phyloP scores from a whole-genome alignment of 1,284 basidiomycete genomes.

The Termitomyces sp. region DNA sequence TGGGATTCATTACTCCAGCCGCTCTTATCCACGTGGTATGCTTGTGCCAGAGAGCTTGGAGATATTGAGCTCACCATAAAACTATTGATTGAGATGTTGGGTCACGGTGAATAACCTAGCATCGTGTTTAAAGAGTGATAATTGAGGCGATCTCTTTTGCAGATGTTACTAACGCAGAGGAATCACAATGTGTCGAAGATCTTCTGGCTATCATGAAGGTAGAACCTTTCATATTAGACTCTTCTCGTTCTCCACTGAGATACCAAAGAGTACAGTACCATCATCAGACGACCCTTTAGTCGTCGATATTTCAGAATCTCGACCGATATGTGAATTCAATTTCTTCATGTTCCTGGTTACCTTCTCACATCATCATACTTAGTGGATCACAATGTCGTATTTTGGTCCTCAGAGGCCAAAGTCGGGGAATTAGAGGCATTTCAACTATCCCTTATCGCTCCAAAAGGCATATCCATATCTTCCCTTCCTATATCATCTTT shows the following conservation, averaged over 20 bases:
- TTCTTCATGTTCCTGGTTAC: slow-evolving; percentile 5
- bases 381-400: slow-evolving; percentile 66
- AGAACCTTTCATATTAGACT: not conserved
- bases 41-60: slow-evolving; percentile 70
- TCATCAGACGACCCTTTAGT: slow-evolving; percentile 49
- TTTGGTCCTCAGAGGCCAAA: slow-evolving; percentile 61
- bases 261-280: slow-evolving; percentile 61
- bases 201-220: slow-evolving; percentile 68
- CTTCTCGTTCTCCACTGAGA: not conserved
- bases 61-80: slow-evolving; percentile 71
- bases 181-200: slow-evolving; percentile 50
- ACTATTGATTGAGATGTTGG: slow-evolving; percentile 77
- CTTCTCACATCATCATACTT: slow-evolving; percentile 3
- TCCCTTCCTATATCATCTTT: slow-evolving; percentile 55
- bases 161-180: slow-evolving; percentile 37
- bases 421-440: slow-evolving; percentile 64
- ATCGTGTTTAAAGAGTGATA: not conserved
- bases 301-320: slow-evolving; percentile 58
- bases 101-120: slow-evolving; percentile 47
- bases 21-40: slow-evolving; percentile 73
- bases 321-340: slow-evolving; percentile 52
- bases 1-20: slow-evolving; percentile 72
- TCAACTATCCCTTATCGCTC: slow-evolving; percentile 61
- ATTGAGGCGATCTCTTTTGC: not conserved
- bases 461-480: slow-evolving; percentile 39